A percentile compares a stretch with the other conserved stretches of the same genome.
phyloP scores from a whole-genome alignment of 2,329 filamentous ascomycete genomes.

The Dactylellina haptotyla region DNA sequence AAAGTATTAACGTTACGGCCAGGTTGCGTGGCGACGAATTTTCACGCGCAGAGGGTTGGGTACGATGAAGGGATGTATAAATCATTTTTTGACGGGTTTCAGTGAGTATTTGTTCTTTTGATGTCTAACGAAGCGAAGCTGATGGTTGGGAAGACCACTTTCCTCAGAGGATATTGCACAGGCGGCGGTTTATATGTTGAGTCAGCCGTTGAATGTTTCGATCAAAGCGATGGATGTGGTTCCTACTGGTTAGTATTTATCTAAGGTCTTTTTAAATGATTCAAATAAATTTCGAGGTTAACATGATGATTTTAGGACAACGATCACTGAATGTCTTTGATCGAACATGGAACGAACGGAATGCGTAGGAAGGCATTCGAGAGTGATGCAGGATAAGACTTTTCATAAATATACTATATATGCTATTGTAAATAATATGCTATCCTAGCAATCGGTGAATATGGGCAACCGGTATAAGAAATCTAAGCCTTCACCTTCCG shows the following conservation, averaged over 20 bases:
- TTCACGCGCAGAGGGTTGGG: neutral
- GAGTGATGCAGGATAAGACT: too few relatives aligned
- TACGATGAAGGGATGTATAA: neutral
- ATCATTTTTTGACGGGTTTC: neutral
- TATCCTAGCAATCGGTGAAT: too few relatives aligned
- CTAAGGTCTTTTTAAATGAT: neutral
- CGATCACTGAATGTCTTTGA: neutral
- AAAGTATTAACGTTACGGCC: neutral
- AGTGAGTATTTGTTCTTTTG: neutral
- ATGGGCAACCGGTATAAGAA: neutral
- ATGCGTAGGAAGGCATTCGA: neutral
- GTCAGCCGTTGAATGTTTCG: neutral
- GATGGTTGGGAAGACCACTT: neutral
- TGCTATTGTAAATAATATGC: too few relatives aligned
- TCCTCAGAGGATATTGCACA: neutral
- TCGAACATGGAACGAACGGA: neutral
- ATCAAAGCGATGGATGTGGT: neutral
- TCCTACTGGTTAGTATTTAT: neutral
- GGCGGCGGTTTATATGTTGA: neutral
- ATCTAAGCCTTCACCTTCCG: conserved; percentile 27
- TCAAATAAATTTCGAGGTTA: neutral
- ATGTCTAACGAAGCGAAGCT: neutral
- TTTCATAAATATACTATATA: too few relatives aligned
- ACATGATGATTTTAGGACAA: neutral
- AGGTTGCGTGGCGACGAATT: neutral